These are phyloP conservation scores for Claviceps maximensis DNA, from an alignment of 2,329 filamentous ascomycete species.

Conservation along the genomic window DNA sequence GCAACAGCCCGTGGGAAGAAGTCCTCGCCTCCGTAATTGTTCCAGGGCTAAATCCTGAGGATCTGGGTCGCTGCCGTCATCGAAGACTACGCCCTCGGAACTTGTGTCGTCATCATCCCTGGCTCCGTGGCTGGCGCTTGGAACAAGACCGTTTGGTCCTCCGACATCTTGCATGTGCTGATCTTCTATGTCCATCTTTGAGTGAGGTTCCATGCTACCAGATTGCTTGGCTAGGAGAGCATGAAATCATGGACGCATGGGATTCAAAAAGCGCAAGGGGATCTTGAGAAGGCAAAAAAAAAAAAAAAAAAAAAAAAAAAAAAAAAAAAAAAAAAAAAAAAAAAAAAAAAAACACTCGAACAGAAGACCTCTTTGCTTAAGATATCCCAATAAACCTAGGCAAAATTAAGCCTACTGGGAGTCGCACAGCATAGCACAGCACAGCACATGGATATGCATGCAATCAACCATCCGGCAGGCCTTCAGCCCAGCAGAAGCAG, in stretches of 20 bases:
- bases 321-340: too few species aligned
- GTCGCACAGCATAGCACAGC: not conserved
- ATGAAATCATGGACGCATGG: not conserved
- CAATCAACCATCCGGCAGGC: not conserved
- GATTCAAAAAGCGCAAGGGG: not conserved
- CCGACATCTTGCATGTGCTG: constrained; percentile 30
- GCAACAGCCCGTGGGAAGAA: constrained; percentile 62
- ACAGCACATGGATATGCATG: not conserved
- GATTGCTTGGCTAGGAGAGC: not conserved
- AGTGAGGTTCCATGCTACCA: constrained; percentile 10
- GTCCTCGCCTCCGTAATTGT: constrained; percentile 28
- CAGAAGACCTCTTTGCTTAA: too few species aligned
- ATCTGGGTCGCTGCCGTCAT: constrained; percentile 22
- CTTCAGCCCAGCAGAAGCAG: not conserved
- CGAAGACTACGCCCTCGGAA: constrained; percentile 21
- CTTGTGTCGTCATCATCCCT: constrained; percentile 19
- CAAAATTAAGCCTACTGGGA: too few species aligned
- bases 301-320: too few species aligned
- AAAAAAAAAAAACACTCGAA: too few species aligned
- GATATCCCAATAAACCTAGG: too few species aligned
- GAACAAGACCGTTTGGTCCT: constrained; percentile 13
- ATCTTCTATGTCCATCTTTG: constrained; percentile 29
- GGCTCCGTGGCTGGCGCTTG: constrained; percentile 9
- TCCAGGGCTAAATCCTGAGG: constrained; percentile 24
- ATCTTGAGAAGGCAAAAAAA: not conserved